Base-by-base conservation (phyloP, 2,329 filamentous ascomycete genomes). In the Calonectria multiphialidica region DNA sequence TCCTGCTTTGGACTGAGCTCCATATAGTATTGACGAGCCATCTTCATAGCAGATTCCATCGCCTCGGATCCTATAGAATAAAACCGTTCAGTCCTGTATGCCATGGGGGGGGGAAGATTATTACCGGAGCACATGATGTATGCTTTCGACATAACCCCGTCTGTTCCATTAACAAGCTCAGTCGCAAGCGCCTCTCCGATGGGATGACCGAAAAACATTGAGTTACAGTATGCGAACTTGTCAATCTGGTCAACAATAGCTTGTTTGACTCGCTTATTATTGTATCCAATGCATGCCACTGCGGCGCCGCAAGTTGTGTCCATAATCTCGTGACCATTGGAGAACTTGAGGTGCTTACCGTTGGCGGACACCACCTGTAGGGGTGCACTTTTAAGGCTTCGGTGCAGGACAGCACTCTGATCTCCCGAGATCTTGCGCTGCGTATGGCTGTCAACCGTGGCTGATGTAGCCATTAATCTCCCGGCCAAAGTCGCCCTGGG, bases 21-120 rank as follows among this genome's bases (percentile, higher is more conserved):
- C 12, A 83, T 74, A 62, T 81, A 87, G 64, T 87, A 88, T 73
- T 89, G 87, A 12, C 84, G 76, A 0, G 86, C 85, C 47, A 88
- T 77, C 72, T 89, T 88, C 72, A 88, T 77, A 0, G 84, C 84
- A 0, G 86, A 82, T 67, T 89, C 87, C 62, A 85, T 83, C 13
- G 68, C 68, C 59, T 83, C 82, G 21, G 90, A 91, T 1, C 90
- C 89, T 90, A 18, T 18, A 3, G 16, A 12, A 2, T 3, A 40
- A 57, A 4, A 16, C 6, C 61, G 3, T 13, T 35, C 33, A 35
- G 28, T 8, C 6, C 3, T 21, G 5, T 25, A 15, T n/a, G n/a
- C n/a, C n/a, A n/a, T n/a, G 10, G 37, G n/a, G 2, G 23, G 33
- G 33, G 9, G 8, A 18, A 15, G 21, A 28, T 37, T n/a, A n/a